Evolutionary conservation across 2,329 filamentous ascomycete species (phyloP).

Genomic region (Trichoderma asperellum): DNA sequence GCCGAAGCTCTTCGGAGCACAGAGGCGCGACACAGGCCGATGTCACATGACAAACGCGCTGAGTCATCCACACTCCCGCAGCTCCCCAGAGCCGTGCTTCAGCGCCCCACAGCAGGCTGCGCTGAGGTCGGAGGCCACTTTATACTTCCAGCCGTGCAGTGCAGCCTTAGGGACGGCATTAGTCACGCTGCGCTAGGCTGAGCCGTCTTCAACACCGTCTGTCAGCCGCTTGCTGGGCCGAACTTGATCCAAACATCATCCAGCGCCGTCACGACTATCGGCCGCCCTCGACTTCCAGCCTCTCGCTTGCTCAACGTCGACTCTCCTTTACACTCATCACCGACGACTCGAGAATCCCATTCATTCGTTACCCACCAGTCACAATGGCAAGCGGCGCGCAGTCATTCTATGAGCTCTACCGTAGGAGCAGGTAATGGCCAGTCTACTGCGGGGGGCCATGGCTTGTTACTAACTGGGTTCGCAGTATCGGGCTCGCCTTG

Average conservation of each 20-base stretch:
- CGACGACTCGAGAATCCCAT: background rate
- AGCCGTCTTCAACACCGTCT: background rate
- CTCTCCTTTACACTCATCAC: background rate
- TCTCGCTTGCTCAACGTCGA: background rate
- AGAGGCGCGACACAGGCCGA: constrained; percentile 34
- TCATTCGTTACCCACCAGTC: background rate
- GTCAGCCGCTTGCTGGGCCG: background rate
- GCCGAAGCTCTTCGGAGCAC: constrained; percentile 31
- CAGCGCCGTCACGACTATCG: background rate
- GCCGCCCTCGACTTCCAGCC: background rate
- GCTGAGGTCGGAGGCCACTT: constrained; percentile 12
- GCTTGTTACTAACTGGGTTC: constrained; percentile 27
- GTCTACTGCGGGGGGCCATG: constrained; percentile 39
- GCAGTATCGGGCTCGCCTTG: constrained; percentile 86
- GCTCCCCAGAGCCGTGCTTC: background rate
- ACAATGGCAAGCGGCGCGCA: constrained; percentile 56
- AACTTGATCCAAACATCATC: background rate
- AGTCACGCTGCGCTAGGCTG: constrained; percentile 1
- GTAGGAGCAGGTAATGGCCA: constrained; percentile 79
- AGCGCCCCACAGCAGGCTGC: background rate
- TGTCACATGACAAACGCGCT: constrained; percentile 45
- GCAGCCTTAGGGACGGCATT: background rate
- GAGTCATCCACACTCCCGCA: constrained; percentile 35
- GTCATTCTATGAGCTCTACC: constrained; percentile 91
- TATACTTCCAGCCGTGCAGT: background rate